phyloP scores from a whole-genome alignment of 2,329 filamentous ascomycete species.

The Ceratocystis albifundus region DNA sequence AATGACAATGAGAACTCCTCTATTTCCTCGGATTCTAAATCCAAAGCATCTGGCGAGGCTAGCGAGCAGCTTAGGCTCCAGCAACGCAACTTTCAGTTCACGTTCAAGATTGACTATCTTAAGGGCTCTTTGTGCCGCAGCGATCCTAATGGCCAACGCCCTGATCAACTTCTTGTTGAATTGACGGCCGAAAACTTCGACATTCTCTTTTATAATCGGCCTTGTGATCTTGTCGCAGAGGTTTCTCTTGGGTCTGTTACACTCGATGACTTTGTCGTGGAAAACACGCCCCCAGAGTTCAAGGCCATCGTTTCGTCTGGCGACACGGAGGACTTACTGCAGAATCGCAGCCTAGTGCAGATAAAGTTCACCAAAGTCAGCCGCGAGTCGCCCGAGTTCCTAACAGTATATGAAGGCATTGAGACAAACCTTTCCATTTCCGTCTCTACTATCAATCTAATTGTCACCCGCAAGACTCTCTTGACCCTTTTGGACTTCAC shows the following conservation, averaged over 20 bases:
- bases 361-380: slow-evolving; percentile 88
- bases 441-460: slow-evolving; percentile 89
- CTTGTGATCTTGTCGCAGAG: slow-evolving; percentile 87
- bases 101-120: slow-evolving; percentile 87
- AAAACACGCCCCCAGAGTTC: slow-evolving; percentile 78
- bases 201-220: slow-evolving; percentile 74
- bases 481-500: slow-evolving; percentile 90
- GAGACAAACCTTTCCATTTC: slow-evolving; percentile 85
- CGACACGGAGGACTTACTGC: slow-evolving; percentile 57
- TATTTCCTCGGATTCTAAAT: slow-evolving; percentile 34
- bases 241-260: slow-evolving; percentile 77
- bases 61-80: slow-evolving; percentile 47
- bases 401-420: slow-evolving; percentile 81
- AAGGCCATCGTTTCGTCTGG: slow-evolving; percentile 92
- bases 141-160: slow-evolving; percentile 62
- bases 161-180: slow-evolving; percentile 77
- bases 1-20: slow-evolving; percentile 58
- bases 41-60: slow-evolving; percentile 37
- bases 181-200: slow-evolving; percentile 81
- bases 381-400: slow-evolving; percentile 81
- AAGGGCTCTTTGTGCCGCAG: slow-evolving; percentile 86
- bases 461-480: slow-evolving; percentile 86
- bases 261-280: slow-evolving; percentile 81
- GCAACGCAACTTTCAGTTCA: slow-evolving; percentile 89
- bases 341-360: slow-evolving; percentile 70